Evolutionary conservation across 345 rosid species (phyloP), one percentile per base, ranked within the genome.

Genomic region (Cardamine resedifolia): DNA sequence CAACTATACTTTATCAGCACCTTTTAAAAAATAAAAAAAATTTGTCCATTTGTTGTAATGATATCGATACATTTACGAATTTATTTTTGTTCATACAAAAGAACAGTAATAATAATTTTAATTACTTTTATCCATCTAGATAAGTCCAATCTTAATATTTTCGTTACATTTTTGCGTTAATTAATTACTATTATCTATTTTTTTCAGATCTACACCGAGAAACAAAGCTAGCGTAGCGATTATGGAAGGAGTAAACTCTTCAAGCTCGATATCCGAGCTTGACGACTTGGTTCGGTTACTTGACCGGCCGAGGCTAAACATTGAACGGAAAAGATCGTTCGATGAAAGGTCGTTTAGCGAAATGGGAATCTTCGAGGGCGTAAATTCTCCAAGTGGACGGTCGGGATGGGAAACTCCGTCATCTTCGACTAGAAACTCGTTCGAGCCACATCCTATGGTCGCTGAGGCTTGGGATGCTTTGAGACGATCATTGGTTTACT

Each of bases 381-480:
- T 83, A 0, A 79, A 83, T 68, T 86, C 94, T 5, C 94, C 90
- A 1, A 83, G 87, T n/a, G 85, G 83, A 33, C 82, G 83, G 80
- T 87, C 92, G 0, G 97, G 95, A 59, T 83, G 85, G 58, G 83
- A 91, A 72, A 88, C 97, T 6, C 98, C 97, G 0, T 85, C 72
- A 0, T 94, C 98, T 5, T 89, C 96, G 0, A 5, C 92, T 59
- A 88, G 95, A 64, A 89, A 89, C 88, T 89, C 96, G 6, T 94
- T 91, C 58, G 98, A 89, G 62, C 98, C 97, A 9, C 98, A 94
- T 57, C 96, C 96, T 0, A 91, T 91, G 93, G 89, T 94, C 60
- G 96, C 95, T 18, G 98, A 94, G 33, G 98, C 98, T 10, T 94
- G 98, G 98, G 96, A 94, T 48, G 85, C 97, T 51, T 82, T 94